Percentiles rank a stretch among this genome's conserved stretches.
Evolutionary conservation across 2,329 filamentous ascomycete species (phyloP).

Genomic region (Alternaria gansuensis): DNA sequence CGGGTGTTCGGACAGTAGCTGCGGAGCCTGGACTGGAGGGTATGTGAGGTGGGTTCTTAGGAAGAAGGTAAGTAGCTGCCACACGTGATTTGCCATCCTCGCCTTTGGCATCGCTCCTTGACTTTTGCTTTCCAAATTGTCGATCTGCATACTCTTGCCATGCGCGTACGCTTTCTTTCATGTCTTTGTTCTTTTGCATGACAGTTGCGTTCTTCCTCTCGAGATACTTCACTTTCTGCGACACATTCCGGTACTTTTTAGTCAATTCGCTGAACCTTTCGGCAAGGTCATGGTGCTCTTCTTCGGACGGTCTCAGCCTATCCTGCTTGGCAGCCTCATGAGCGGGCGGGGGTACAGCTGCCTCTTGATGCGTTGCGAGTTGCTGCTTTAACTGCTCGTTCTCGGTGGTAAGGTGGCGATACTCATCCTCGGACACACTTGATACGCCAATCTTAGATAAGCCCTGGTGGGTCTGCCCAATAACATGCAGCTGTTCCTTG

Average conservation of each 20-base stretch:
- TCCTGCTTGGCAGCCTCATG: slow-evolving; percentile 5
- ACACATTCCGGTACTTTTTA: slow-evolving; percentile 41
- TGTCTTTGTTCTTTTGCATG: slow-evolving; percentile 50
- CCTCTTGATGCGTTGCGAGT: slow-evolving; percentile 9
- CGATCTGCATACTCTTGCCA: slow-evolving; percentile 52
- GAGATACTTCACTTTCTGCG: slow-evolving; percentile 43
- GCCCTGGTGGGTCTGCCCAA: not conserved
- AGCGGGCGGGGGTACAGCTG: slow-evolving; percentile 6
- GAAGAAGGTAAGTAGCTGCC: slow-evolving; percentile 15
- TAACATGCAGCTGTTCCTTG: slow-evolving; percentile 7
- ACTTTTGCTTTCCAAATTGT: slow-evolving; percentile 37
- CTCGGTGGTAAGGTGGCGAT: slow-evolving; percentile 27
- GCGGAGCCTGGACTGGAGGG: slow-evolving; percentile 38
- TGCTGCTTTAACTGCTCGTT: slow-evolving; percentile 15
- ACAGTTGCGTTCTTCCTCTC: slow-evolving; percentile 47
- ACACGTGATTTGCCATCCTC: slow-evolving; percentile 20
- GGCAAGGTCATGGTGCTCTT: slow-evolving; percentile 41
- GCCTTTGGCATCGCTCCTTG: slow-evolving; percentile 25
- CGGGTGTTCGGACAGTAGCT: slow-evolving; percentile 28
- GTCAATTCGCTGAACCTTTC: slow-evolving; percentile 47
- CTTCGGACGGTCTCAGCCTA: slow-evolving; percentile 18
- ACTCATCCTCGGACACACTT: not conserved
- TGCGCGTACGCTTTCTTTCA: slow-evolving; percentile 52
- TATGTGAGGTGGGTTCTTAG: slow-evolving; percentile 24
- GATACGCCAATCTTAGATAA: not conserved